A percentile compares a stretch with the other conserved stretches of the same genome.
These are phyloP conservation scores for Aegilops longissima DNA, from an alignment of 176 grass and related monocot species.

Conservation along the genomic window DNA sequence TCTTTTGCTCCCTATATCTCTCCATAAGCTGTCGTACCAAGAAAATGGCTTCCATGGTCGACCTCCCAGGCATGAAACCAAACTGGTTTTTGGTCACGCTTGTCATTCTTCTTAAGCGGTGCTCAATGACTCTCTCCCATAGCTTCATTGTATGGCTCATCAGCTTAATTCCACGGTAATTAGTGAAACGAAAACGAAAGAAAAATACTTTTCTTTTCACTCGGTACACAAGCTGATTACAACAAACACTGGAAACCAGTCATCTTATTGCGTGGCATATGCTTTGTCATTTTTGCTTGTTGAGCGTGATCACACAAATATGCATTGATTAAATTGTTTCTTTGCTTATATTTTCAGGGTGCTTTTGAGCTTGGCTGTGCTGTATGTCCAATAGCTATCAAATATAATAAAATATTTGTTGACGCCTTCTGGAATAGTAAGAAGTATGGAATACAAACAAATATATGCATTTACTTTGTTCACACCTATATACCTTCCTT, in stretches of 20 bases:
- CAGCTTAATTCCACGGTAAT: too few relatives aligned
- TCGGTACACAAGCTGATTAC: background rate
- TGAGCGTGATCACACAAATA: background rate
- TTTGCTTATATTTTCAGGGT: slow-evolving; percentile 54
- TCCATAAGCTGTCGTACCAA: too few relatives aligned
- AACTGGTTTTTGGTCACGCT: too few relatives aligned
- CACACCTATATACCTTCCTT: background rate
- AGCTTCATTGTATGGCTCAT: too few relatives aligned
- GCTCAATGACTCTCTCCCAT: too few relatives aligned
- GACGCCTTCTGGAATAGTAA: slow-evolving; percentile 99
- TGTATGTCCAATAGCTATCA: slow-evolving; percentile 98
- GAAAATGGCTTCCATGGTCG: too few relatives aligned
- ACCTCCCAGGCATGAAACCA: too few relatives aligned
- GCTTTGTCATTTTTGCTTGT: background rate
- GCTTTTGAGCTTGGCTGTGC: slow-evolving; percentile 96
- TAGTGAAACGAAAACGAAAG: background rate
- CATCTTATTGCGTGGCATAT: background rate
- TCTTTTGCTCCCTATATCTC: too few relatives aligned
- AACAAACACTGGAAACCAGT: background rate
- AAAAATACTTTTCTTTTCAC: background rate
- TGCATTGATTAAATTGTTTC: background rate
- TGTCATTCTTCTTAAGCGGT: too few relatives aligned
- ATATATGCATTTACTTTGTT: slow-evolving; percentile 6
- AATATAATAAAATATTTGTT: slow-evolving; percentile 99
- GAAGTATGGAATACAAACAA: slow-evolving; percentile 64